Evolutionary conservation across 2,329 filamentous ascomycete genomes (phyloP).

Genomic region (Aspergillus sp.): DNA sequence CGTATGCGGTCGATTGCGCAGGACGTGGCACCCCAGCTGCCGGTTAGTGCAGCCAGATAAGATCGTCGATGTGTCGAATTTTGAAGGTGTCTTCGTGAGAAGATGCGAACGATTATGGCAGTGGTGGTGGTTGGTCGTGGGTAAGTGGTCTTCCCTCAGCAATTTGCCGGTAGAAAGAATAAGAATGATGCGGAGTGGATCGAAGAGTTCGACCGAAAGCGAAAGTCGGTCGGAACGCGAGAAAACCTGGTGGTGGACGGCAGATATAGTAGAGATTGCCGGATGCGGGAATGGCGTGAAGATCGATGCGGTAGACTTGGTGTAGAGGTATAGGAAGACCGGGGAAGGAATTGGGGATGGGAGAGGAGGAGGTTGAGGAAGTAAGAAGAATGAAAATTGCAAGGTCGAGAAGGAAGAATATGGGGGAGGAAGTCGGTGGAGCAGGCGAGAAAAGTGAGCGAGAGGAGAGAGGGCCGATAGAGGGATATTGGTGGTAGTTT

Average conservation of each 20-base stretch:
- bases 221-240: slow-evolving; percentile 17
- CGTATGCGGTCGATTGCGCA: slow-evolving; percentile 15
- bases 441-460: slow-evolving; percentile 17
- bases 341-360: slow-evolving; percentile 21
- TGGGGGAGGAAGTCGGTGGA: slow-evolving; percentile 22
- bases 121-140: slow-evolving; percentile 1
- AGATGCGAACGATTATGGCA: background rate
- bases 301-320: slow-evolving; percentile 10
- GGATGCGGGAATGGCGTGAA: slow-evolving; percentile 1
- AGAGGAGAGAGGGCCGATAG: slow-evolving; percentile 17
- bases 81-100: background rate
- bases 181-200: slow-evolving; percentile 7
- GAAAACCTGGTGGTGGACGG: slow-evolving; percentile 5
- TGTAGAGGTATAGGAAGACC: slow-evolving; percentile 10
- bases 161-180: background rate
- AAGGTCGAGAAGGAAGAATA: slow-evolving; percentile 19
- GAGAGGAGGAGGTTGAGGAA: slow-evolving; percentile 21
- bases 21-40: slow-evolving; percentile 17
- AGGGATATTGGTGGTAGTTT: slow-evolving; percentile 6
- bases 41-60: slow-evolving; percentile 14
- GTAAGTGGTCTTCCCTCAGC: slow-evolving; percentile 5
- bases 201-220: slow-evolving; percentile 14
- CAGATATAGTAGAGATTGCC: background rate
- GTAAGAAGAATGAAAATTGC: slow-evolving; percentile 15
- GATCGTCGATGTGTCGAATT: background rate